Percentiles rank a stretch among this genome's conserved stretches.
Conservation (phyloP, 768 basidiomycete species). For the Lentinula aciculospora region DNA sequence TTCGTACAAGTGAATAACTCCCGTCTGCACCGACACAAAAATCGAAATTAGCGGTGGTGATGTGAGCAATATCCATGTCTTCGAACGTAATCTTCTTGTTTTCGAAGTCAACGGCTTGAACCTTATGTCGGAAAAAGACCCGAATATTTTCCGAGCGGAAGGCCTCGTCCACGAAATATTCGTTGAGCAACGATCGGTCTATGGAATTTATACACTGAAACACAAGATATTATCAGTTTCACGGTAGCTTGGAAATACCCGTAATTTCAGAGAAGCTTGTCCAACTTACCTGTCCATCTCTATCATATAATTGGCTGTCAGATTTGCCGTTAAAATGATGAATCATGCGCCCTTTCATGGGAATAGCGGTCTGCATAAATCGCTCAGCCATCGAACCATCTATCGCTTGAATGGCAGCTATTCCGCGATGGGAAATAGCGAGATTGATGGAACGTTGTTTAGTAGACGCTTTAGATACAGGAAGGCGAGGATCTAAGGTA, state of each 20-base stretch:
- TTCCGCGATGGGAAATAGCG: slow-evolving; percentile 90
- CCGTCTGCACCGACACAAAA: slow-evolving; percentile 92
- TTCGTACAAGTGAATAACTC: slow-evolving; percentile 84
- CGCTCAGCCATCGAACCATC: slow-evolving; percentile 64
- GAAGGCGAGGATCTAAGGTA: slow-evolving; percentile 62
- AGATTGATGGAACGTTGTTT: slow-evolving; percentile 93
- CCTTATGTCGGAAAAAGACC: slow-evolving; percentile 77
- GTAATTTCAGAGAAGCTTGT: slow-evolving; percentile 7
- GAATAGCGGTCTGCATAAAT: slow-evolving; percentile 77
- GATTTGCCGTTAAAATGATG: slow-evolving; percentile 68
- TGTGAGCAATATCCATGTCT: slow-evolving; percentile 35
- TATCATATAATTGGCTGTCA: slow-evolving; percentile 86
- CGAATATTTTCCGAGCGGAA: slow-evolving; percentile 57
- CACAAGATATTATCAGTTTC: slow-evolving; percentile 15
- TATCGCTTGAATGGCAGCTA: slow-evolving; percentile 80
- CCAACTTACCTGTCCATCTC: slow-evolving; percentile 71
- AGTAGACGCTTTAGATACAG: slow-evolving; percentile 56
- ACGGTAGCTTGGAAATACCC: slow-evolving; percentile 9
- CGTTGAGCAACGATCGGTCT: slow-evolving; percentile 83
- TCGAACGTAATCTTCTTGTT: slow-evolving; percentile 47
- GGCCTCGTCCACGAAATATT: slow-evolving; percentile 75
- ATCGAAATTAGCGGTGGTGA: slow-evolving; percentile 54
- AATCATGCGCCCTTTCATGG: slow-evolving; percentile 95
- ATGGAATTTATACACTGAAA: slow-evolving; percentile 90
- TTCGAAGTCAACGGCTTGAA: slow-evolving; percentile 73